Evolutionary conservation across 495 filamentous ascomycete genomes (phyloP).

Genomic region (Neurospora discreta): DNA sequence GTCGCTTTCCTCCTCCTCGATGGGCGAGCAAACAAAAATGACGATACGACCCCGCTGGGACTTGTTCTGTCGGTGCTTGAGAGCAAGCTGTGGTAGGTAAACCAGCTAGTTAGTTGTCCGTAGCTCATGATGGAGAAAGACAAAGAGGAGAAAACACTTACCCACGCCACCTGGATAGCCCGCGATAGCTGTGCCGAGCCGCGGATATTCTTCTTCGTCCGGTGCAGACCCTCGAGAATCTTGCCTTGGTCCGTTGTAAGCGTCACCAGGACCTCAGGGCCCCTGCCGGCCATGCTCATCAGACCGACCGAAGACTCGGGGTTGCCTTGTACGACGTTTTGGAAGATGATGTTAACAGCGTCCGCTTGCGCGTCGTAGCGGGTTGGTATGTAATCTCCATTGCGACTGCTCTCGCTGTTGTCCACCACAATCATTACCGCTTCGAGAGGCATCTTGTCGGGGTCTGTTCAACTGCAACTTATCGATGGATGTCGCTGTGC

Average conservation of each 20-base stretch:
- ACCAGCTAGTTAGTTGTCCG: not conserved
- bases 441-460: constrained; percentile 47
- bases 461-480: not conserved
- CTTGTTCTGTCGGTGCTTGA: constrained; percentile 97
- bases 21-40: constrained; percentile 86
- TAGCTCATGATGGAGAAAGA: not conserved
- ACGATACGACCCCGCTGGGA: constrained; percentile 90
- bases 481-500: not conserved
- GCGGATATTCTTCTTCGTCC: constrained; percentile 92
- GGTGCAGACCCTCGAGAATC: constrained; percentile 84
- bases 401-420: constrained; percentile 95
- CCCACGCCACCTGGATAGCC: constrained; percentile 85
- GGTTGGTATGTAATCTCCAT: constrained; percentile 91
- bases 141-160: constrained; percentile 37
- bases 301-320: constrained; percentile 93
- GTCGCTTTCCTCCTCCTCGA: constrained; percentile 77
- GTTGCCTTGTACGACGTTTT: constrained; percentile 84
- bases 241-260: constrained; percentile 92
- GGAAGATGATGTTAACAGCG: constrained; percentile 89
- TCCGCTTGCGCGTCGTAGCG: constrained; percentile 93
- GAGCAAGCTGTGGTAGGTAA: constrained; percentile 54
- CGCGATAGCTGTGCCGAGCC: constrained; percentile 79
- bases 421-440: constrained; percentile 71
- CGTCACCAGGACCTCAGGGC: constrained; percentile 91
- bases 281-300: constrained; percentile 97